Evolutionary conservation across 495 filamentous ascomycete genomes (phyloP).

Genomic region (Talaromyces borbonicus): DNA sequence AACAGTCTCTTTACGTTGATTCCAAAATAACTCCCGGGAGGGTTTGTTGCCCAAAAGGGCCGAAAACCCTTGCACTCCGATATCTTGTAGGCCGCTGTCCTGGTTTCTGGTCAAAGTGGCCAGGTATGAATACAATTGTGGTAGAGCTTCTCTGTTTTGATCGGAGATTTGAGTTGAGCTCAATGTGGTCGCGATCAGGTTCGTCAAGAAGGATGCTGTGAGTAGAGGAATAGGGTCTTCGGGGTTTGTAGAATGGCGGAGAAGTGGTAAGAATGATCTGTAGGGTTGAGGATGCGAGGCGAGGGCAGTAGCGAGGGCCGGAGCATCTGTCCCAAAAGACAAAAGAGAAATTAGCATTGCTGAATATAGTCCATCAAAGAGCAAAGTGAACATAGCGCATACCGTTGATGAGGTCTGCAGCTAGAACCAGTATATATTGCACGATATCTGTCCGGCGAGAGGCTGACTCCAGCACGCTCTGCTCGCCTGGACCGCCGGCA

Average conservation of each 20-base stretch:
- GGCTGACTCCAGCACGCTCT: slow-evolving; percentile 74
- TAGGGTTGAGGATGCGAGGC: slow-evolving; percentile 68
- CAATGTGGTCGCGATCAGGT: slow-evolving; percentile 64
- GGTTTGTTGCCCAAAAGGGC: slow-evolving; percentile 66
- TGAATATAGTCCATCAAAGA: slow-evolving; percentile 11
- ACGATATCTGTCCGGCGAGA: slow-evolving; percentile 75
- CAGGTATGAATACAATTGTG: slow-evolving; percentile 80
- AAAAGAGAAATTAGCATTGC: neutral
- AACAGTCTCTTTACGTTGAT: slow-evolving; percentile 71
- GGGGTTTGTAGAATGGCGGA: slow-evolving; percentile 66
- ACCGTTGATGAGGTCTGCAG: slow-evolving; percentile 85
- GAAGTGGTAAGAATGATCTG: slow-evolving; percentile 74
- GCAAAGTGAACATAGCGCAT: neutral
- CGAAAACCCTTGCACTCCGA: slow-evolving; percentile 87
- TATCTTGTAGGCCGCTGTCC: slow-evolving; percentile 86
- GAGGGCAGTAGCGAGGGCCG: slow-evolving; percentile 63
- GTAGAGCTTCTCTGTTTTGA: slow-evolving; percentile 65
- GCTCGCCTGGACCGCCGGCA: slow-evolving; percentile 57
- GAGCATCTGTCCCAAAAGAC: slow-evolving; percentile 50
- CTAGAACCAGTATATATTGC: slow-evolving; percentile 86
- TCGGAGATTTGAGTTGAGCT: slow-evolving; percentile 43
- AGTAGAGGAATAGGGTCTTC: slow-evolving; percentile 86
- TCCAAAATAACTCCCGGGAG: slow-evolving; percentile 81
- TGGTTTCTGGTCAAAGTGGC: slow-evolving; percentile 67
- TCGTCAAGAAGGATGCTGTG: slow-evolving; percentile 78